Percentiles rank a stretch among this genome's conserved stretches.
These are phyloP conservation scores for Zymoseptoria brevis DNA, from an alignment of 2,329 filamentous ascomycete species.

Conservation along the genomic window DNA sequence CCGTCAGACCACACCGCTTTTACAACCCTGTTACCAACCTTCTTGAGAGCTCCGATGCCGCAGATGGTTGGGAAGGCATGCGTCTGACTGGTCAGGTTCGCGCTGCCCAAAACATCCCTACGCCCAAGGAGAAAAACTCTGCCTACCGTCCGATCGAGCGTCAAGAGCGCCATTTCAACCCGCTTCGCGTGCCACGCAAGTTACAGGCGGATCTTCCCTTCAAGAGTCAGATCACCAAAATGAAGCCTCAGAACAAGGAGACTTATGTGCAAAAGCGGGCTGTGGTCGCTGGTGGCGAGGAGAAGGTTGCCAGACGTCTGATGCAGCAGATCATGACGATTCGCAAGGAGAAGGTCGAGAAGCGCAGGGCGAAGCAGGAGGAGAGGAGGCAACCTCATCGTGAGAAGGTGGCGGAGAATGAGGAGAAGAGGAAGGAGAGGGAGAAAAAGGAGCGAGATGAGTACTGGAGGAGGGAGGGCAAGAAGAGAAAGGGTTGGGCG, in stretches of 20 bases:
- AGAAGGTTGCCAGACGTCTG: conserved; percentile 78
- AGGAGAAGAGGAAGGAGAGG: conserved; percentile 75
- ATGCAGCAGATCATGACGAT: conserved; percentile 91
- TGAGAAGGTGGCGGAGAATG: conserved; percentile 71
- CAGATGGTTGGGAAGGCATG: conserved; percentile 72
- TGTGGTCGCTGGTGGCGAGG: conserved; percentile 71
- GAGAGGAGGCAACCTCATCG: conserved; percentile 72
- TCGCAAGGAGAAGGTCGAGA: conserved; percentile 81
- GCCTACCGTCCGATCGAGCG: conserved; percentile 63
- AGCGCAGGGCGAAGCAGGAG: conserved; percentile 77
- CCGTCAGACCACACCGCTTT: conserved; percentile 88
- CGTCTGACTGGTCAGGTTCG: conserved; percentile 88
- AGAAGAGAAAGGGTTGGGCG: conserved; percentile 57
- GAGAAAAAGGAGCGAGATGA: conserved; percentile 91
- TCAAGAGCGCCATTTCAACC: conserved; percentile 45
- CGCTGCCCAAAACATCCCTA: conserved; percentile 62
- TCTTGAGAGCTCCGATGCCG: conserved; percentile 49
- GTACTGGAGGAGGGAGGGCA: conserved; percentile 86
- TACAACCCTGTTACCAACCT: conserved; percentile 96
- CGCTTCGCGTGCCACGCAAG: conserved; percentile 66
- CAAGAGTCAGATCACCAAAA: conserved; percentile 80
- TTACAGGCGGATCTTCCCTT: conserved; percentile 80
- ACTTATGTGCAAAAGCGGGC: conserved; percentile 96
- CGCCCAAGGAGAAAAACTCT: conserved; percentile 75
- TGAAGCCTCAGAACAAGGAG: conserved; percentile 67